Evolutionary conservation across 768 basidiomycete genomes (phyloP).

Genomic region (Neoboletus brunneissimus): DNA sequence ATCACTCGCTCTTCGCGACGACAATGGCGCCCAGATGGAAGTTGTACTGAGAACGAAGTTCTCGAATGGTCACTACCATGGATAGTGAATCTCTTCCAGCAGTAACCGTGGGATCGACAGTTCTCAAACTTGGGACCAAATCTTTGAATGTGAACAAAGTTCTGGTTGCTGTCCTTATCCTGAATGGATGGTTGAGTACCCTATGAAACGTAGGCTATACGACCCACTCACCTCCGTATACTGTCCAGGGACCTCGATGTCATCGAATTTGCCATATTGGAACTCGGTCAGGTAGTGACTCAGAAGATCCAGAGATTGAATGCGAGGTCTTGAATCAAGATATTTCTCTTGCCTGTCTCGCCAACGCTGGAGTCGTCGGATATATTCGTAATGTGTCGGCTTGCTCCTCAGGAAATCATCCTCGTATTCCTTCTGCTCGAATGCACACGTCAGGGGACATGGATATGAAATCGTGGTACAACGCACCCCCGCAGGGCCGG

Average conservation of each 20-base stretch:
- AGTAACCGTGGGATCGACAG: constrained; percentile 79
- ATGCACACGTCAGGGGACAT: background rate
- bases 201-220: background rate
- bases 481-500: constrained; percentile 56
- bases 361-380: constrained; percentile 88
- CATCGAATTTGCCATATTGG: constrained; percentile 95
- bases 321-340: constrained; percentile 77
- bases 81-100: constrained; percentile 87
- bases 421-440: constrained; percentile 76
- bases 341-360: constrained; percentile 83
- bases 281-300: constrained; percentile 97
- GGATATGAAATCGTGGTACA: background rate
- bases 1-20: constrained; percentile 91
- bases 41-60: constrained; percentile 88
- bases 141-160: constrained; percentile 86
- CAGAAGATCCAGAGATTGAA: constrained; percentile 80
- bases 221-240: constrained; percentile 78
- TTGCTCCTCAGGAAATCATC: constrained; percentile 83
- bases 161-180: constrained; percentile 94
- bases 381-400: constrained; percentile 82
- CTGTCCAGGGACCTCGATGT: constrained; percentile 98
- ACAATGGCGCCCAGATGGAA: constrained; percentile 79
- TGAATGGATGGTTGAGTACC: constrained; percentile 32
- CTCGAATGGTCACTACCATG: constrained; percentile 88
- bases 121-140: constrained; percentile 91